Percentiles rank a stretch among this genome's conserved stretches.
phyloP scores from a whole-genome alignment of 805 yeast species.

The Pichia cephalocereana region DNA sequence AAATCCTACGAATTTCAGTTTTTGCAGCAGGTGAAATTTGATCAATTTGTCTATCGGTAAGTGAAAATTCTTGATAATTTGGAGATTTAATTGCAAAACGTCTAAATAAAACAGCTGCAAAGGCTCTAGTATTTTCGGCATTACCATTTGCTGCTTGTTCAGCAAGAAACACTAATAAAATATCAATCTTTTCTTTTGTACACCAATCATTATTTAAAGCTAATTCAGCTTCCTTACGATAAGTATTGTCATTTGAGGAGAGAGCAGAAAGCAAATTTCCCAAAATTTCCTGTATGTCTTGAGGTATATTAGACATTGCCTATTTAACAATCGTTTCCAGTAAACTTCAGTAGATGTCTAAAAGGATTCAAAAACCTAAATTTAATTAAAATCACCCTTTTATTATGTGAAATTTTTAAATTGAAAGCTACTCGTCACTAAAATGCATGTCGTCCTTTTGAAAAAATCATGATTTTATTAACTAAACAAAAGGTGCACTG shows the following conservation, averaged over 20 bases:
- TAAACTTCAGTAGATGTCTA: too few species aligned
- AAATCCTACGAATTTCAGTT: slow-evolving; percentile 50
- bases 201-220: slow-evolving; percentile 72
- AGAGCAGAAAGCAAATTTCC: slow-evolving; percentile 53
- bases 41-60: slow-evolving; percentile 73
- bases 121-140: slow-evolving; percentile 52
- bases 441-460: too few species aligned
- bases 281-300: slow-evolving; percentile 49
- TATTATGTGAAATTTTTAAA: too few species aligned
- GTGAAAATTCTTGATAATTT: slow-evolving; percentile 45
- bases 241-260: slow-evolving; percentile 67
- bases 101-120: slow-evolving; percentile 84
- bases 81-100: slow-evolving; percentile 79
- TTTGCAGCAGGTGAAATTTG: slow-evolving; percentile 50
- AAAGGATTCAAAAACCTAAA: neutral
- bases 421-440: too few species aligned
- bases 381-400: too few species aligned
- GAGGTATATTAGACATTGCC: slow-evolving; percentile 43
- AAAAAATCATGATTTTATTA: too few species aligned
- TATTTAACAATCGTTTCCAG: neutral
- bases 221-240: slow-evolving; percentile 70
- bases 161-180: slow-evolving; percentile 68
- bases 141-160: slow-evolving; percentile 62
- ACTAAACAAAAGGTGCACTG: too few species aligned
- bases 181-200: slow-evolving; percentile 52